Evolutionary conservation across 1,284 basidiomycete species (phyloP), one percentile per base, ranked within the genome.

Genomic region (Fomitiporia mediterranea): DNA sequence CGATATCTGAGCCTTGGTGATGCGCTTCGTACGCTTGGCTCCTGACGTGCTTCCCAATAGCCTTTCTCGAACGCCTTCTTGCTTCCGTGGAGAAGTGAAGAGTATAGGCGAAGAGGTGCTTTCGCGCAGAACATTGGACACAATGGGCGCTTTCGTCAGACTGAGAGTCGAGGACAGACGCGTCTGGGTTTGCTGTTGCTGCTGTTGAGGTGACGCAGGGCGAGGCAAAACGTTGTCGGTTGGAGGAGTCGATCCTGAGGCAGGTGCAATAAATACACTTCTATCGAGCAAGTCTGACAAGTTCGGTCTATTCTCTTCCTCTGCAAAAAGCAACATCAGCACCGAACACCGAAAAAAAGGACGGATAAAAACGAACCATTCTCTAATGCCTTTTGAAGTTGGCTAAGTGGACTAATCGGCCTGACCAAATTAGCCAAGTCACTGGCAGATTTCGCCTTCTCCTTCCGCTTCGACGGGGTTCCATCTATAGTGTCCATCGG

Each of bases 41-140:
- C 84, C 83, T 3, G 82, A 80, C 0, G 85, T 86, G 6, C 85
- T 83, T 84, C 88, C 86, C 28, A 90, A 73, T 72, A 89, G 84
- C 38, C 84, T 79, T 62, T 90, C 87, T 60, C 89, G 89, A 9
- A 85, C 83, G 51, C 79, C 79, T 69, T 89, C 87, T 23, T 75
- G 77, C 32, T 76, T 80, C 52, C 75, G 76, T 0, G 84, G 83
- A 0, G 83, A 77, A 58, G 82, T 78, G 28, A 19, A 42, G 2
- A 79, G 71, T 8, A 72, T 59, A 15, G 69, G 64, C 8, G 60
- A 59, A 28, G 70, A 60, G 21, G 34, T 56, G 30, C 43, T 50
- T 27, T 68, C 34, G 67, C 66, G 4, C 71, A 72, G 38, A 63
- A 66, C 1, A 72, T 66, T 53, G 72, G 58, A 52, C 2, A 42